A percentile compares a stretch with the other conserved stretches of the same genome.
Evolutionary conservation across 169 alveolate species (phyloP).

Genomic region (Plasmodium fragile): DNA sequence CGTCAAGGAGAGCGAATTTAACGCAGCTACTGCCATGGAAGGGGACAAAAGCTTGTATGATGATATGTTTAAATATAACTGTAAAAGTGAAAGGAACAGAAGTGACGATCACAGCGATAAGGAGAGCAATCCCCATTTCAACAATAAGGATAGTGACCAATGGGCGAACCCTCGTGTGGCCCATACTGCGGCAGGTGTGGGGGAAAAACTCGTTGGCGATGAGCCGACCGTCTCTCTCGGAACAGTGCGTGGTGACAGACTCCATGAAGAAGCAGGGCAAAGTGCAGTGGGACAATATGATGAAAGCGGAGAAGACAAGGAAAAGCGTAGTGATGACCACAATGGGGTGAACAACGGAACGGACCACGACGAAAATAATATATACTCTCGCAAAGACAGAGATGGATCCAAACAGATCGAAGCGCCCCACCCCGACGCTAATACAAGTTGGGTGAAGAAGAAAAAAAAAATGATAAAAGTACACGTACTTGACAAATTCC

Average conservation of each 20-base stretch:
- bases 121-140: not conserved
- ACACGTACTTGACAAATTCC: slow-evolving; percentile 17
- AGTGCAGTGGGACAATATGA: not conserved
- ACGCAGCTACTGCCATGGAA: not conserved
- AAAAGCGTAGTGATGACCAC: not conserved
- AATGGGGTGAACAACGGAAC: not conserved
- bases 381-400: not conserved
- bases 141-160: not conserved
- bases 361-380: not conserved
- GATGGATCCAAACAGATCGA: not conserved
- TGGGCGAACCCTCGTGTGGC: not conserved
- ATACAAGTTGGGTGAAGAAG: not conserved
- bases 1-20: not conserved
- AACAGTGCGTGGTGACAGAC: not conserved
- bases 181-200: not conserved
- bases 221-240: not conserved
- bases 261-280: not conserved
- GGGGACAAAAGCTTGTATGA: not conserved
- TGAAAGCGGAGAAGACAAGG: not conserved
- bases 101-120: not conserved
- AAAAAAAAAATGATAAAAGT: slow-evolving; percentile 30
- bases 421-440: not conserved
- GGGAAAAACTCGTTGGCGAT: not conserved
- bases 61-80: not conserved
- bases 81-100: not conserved